These are phyloP conservation scores for Stachybotrys echinatus DNA, from an alignment of 2,329 filamentous ascomycete species.

Conservation along the genomic window DNA sequence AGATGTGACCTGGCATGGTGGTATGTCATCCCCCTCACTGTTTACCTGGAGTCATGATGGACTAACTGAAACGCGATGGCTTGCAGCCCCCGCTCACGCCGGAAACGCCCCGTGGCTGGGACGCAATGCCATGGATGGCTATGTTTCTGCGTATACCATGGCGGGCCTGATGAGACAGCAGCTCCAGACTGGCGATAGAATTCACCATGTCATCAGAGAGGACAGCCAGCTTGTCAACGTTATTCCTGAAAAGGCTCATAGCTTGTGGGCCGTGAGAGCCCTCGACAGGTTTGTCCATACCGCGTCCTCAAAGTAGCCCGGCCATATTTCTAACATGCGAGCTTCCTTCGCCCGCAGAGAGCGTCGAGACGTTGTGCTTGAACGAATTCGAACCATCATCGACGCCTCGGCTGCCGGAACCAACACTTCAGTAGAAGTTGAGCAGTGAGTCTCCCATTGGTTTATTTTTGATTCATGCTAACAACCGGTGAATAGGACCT, in stretches of 20 bases:
- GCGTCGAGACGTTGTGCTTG: neutral
- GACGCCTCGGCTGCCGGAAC: neutral
- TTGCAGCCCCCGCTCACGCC: slow-evolving; percentile 9
- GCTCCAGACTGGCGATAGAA: slow-evolving; percentile 12
- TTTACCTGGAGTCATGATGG: neutral
- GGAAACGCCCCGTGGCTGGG: slow-evolving; percentile 14
- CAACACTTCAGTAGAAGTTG: neutral
- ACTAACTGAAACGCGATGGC: neutral
- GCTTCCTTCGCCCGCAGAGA: neutral
- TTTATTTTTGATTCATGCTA: neutral
- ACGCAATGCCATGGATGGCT: slow-evolving; percentile 12
- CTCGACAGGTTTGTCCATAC: neutral
- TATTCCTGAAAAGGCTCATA: slow-evolving; percentile 7
- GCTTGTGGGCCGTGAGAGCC: slow-evolving; percentile 8
- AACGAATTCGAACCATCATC: neutral
- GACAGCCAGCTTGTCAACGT: slow-evolving; percentile 7
- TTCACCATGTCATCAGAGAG: slow-evolving; percentile 15
- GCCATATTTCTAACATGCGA: neutral
- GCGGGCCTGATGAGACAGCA: slow-evolving; percentile 13
- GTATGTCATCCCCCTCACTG: neutral
- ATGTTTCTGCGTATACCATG: slow-evolving; percentile 11
- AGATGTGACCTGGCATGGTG: neutral
- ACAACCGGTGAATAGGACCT: neutral
- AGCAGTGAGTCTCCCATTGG: neutral
- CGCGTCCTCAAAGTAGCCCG: too few relatives aligned